phyloP scores from a whole-genome alignment of 148 eudicot genomes.

The Camellia lanceoleosa region DNA sequence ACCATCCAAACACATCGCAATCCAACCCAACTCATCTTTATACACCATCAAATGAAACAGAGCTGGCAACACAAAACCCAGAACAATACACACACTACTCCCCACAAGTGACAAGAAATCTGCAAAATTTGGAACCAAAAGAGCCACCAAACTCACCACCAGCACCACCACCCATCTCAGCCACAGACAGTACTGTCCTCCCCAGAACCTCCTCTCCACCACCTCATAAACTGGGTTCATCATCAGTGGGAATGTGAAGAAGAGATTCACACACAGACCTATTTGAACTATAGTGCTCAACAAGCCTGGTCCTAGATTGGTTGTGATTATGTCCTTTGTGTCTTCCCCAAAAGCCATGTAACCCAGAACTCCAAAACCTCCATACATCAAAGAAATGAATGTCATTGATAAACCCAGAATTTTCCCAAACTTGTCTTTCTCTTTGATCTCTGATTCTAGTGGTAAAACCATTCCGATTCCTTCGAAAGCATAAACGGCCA shows the following conservation, averaged over 20 bases:
- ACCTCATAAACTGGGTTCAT: slow-evolving; percentile 74
- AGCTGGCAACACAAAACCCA: slow-evolving; percentile 64
- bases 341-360: slow-evolving; percentile 57
- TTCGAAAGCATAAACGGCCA: slow-evolving; percentile 61
- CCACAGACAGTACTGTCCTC: slow-evolving; percentile 46
- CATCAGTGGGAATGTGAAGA: slow-evolving; percentile 62
- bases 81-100: slow-evolving; percentile 58
- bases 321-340: slow-evolving; percentile 60
- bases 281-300: slow-evolving; percentile 49
- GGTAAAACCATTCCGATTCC: slow-evolving; percentile 69
- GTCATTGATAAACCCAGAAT: slow-evolving; percentile 51
- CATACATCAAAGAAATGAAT: slow-evolving; percentile 46
- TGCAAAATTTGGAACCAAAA: slow-evolving; percentile 56
- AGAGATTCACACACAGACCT: slow-evolving; percentile 54
- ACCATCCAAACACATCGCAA: slow-evolving; percentile 32
- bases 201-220: slow-evolving; percentile 42
- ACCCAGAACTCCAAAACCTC: slow-evolving; percentile 52
- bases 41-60: slow-evolving; percentile 52
- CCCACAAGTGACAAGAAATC: slow-evolving; percentile 68
- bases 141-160: slow-evolving; percentile 43
- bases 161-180: slow-evolving; percentile 50
- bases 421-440: slow-evolving; percentile 48
- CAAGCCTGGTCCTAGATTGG: slow-evolving; percentile 50
- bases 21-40: slow-evolving; percentile 37
- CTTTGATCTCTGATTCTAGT: slow-evolving; percentile 43